Percentiles rank a stretch among this genome's conserved stretches.
Evolutionary conservation across 2,329 filamentous ascomycete species (phyloP).

Genomic region (Achaetomium macrosporum): DNA sequence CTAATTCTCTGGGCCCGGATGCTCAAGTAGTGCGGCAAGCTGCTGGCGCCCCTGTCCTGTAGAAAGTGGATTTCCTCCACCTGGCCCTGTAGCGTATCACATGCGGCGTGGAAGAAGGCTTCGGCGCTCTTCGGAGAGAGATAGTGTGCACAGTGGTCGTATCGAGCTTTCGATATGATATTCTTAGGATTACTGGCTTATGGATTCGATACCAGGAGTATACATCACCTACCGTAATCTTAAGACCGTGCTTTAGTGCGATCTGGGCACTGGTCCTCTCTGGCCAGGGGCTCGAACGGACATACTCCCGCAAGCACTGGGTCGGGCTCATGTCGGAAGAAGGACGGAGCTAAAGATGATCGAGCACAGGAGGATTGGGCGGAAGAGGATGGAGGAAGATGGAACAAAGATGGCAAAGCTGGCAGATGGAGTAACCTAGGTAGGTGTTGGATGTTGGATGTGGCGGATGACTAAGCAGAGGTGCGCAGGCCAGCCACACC

Average conservation of each 20-base stretch:
- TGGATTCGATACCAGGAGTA: background rate
- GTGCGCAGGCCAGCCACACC: too few species aligned
- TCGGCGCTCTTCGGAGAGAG: constrained; percentile 1
- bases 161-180: background rate
- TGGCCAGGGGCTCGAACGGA: background rate
- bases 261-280: background rate
- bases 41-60: background rate
- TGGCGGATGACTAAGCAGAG: too few species aligned
- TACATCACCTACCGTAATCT: background rate
- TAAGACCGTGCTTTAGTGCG: background rate
- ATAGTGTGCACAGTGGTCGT: constrained; percentile 2
- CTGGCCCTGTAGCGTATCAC: constrained; percentile 9
- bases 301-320: too few species aligned
- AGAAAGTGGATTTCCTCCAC: constrained; percentile 13
- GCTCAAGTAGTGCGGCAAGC: constrained; percentile 12
- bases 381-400: too few species aligned
- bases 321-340: too few species aligned
- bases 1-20: constrained; percentile 17
- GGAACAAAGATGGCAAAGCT: too few species aligned
- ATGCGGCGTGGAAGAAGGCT: constrained; percentile 11
- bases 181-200: background rate
- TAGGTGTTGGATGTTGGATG: too few species aligned
- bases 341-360: too few species aligned
- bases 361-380: too few species aligned
- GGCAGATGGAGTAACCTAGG: too few species aligned